Conservation (phyloP, 2,329 filamentous ascomycete species). For the Ceratocystis smalleyi region DNA sequence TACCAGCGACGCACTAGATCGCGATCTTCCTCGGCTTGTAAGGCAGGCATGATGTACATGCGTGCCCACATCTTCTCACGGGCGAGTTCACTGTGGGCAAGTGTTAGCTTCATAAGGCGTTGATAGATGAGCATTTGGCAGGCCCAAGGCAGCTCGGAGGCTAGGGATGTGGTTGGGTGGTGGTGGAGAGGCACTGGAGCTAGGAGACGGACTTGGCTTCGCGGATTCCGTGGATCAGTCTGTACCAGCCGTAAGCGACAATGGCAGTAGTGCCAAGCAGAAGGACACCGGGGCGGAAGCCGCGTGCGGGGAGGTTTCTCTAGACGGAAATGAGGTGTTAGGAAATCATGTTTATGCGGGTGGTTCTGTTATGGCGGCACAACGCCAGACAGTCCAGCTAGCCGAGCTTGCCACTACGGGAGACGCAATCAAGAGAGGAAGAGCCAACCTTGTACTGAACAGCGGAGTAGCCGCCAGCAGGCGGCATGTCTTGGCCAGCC, state of each 20-base stretch:
- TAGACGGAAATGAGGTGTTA: slow-evolving; percentile 24
- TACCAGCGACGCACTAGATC: slow-evolving; percentile 78
- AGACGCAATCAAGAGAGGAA: too few species aligned
- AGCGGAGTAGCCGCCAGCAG: slow-evolving; percentile 80
- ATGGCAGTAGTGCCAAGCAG: slow-evolving; percentile 60
- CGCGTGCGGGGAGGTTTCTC: slow-evolving; percentile 84
- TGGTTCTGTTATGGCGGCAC: background rate
- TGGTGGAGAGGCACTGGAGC: background rate
- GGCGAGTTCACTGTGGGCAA: slow-evolving; percentile 58
- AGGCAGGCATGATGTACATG: slow-evolving; percentile 81
- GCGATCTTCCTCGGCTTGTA: slow-evolving; percentile 93
- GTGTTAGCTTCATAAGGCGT: slow-evolving; percentile 11
- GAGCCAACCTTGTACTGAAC: slow-evolving; percentile 81
- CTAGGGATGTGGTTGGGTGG: background rate
- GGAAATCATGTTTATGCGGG: background rate
- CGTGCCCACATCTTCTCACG: slow-evolving; percentile 98
- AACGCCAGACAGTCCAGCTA: too few species aligned
- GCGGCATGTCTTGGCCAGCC: slow-evolving; percentile 74
- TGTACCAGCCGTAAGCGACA: slow-evolving; percentile 86
- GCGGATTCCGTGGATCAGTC: slow-evolving; percentile 62
- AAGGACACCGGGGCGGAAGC: slow-evolving; percentile 71
- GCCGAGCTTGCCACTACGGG: background rate
- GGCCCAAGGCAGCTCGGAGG: background rate
- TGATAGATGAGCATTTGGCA: background rate
- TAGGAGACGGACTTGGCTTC: slow-evolving; percentile 65